Base-by-base conservation (phyloP, 2,329 filamentous ascomycete species). In the Didymella segeticola region DNA sequence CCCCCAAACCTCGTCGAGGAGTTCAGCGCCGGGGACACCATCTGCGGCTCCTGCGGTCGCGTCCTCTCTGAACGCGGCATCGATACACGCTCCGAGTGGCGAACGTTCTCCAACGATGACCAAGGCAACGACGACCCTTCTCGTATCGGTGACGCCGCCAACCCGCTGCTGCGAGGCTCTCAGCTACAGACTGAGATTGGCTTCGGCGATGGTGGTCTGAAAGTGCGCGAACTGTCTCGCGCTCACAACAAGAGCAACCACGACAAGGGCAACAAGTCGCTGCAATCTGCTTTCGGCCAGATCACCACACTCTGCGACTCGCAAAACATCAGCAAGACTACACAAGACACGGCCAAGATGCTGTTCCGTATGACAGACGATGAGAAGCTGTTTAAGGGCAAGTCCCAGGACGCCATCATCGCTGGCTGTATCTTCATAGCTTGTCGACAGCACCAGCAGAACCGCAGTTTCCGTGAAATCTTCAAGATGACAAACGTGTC, bases 91-190 rank as follows among this genome's bases (percentile, higher is more conserved):
- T 96, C 92, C 41, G 95, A 99, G 79, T 99, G 95, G 95, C 91
- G 95, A 73, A 99, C 95, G 1, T 99, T 99, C 78, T 92, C 93
- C 72, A 98, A 98, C 73, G 95, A 99, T 71, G 96, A 99, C 73
- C 91, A 96, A 75, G 91, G 91, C 69, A 93, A 90, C 70, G 96
- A 98, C 67, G 95, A 99, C 64, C 95, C 96, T 4, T 97, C 92
- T 54, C 95, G 95, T 91, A 93, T 99, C 62, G 95, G 95, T 80
- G 95, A 98, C 66, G 90, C 89, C 5, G 88, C 89, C 56, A 97
- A 98, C 71, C 89, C 91, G 47, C 86, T 99, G 36, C 83, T 96
- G 53, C 92, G 96, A 69, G 93, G 92, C 51, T 89, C 91, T 61
- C 92, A 96, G 77, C 86, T 97, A 38, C 87, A 93, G 70, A 97